Evolutionary conservation across 306 rosid species (phyloP).

Genomic region (Rubus idaeus): DNA sequence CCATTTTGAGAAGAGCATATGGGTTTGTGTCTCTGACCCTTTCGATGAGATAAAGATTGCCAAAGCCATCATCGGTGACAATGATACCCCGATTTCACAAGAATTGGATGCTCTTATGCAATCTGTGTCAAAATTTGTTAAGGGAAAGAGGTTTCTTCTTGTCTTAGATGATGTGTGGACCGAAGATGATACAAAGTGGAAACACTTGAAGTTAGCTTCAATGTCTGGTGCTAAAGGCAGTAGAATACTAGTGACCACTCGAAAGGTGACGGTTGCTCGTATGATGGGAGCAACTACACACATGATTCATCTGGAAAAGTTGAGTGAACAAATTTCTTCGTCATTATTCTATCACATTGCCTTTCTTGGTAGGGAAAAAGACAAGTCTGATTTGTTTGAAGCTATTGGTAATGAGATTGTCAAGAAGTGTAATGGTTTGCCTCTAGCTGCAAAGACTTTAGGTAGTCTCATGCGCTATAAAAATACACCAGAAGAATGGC

Average conservation of each 20-base stretch:
- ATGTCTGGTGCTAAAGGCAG: slow-evolving; percentile 13
- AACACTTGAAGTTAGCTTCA: neutral
- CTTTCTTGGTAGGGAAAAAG: neutral
- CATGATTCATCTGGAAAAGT: neutral
- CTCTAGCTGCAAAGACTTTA: too few species aligned
- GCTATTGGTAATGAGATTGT: slow-evolving; percentile 7
- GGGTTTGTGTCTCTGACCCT: slow-evolving; percentile 21
- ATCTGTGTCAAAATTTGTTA: neutral
- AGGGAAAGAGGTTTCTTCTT: slow-evolving; percentile 5
- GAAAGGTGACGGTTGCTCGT: slow-evolving; percentile 3
- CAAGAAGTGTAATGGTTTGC: neutral
- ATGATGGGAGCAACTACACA: neutral
- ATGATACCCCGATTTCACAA: neutral
- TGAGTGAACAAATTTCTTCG: slow-evolving; percentile 18
- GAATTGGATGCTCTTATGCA: neutral
- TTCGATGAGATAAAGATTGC: slow-evolving; percentile 16
- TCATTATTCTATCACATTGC: neutral
- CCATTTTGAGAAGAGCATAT: neutral
- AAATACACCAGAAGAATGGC: too few species aligned
- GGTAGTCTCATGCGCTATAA: too few species aligned
- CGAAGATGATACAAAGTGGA: slow-evolving; percentile 12
- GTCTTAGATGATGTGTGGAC: slow-evolving; percentile 23
- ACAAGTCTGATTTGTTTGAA: neutral
- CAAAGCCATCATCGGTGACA: neutral
- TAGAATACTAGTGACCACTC: slow-evolving; percentile 19